Conservation (phyloP, 2,329 filamentous ascomycete genomes). For the Celoporthe dispersa region DNA sequence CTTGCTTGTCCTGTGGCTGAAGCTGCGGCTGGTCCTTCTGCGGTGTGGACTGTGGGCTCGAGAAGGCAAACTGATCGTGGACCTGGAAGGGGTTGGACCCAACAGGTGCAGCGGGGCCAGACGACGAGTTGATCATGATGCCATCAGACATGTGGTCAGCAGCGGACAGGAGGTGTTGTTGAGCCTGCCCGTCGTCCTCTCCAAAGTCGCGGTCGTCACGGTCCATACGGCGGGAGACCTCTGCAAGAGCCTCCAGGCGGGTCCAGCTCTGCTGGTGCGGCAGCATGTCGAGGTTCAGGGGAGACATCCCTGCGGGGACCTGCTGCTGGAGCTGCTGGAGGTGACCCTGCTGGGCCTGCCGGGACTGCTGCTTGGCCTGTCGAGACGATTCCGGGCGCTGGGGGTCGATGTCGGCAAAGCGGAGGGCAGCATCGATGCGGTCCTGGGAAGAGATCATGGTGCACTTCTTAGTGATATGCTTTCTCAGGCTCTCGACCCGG, state of each 20-base stretch:
- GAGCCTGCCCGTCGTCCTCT: conserved; percentile 54
- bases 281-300: conserved; percentile 46
- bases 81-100: conserved; percentile 52
- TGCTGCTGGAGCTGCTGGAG: conserved; percentile 47
- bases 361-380: conserved; percentile 20
- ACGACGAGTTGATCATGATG: conserved; percentile 8
- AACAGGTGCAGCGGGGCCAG: conserved; percentile 30
- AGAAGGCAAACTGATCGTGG: conserved; percentile 61
- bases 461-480: conserved; percentile 85
- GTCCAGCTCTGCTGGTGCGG: conserved; percentile 68
- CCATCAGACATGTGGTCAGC: conserved; percentile 18
- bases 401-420: conserved; percentile 71
- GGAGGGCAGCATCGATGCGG: conserved; percentile 73
- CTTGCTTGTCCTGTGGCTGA: conserved; percentile 41
- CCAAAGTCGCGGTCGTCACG: conserved; percentile 64
- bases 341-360: conserved; percentile 32
- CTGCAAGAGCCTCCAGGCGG: conserved; percentile 82
- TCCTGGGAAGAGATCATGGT: conserved; percentile 76
- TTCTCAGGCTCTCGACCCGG: conserved; percentile 79
- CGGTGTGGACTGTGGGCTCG: conserved; percentile 56
- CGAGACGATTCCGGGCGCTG: conserved; percentile 18
- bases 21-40: conserved; percentile 46
- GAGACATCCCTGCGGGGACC: conserved; percentile 38
- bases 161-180: conserved; percentile 45
- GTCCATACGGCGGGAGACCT: conserved; percentile 78